Evolutionary conservation across 768 basidiomycete species (phyloP), one percentile per base, ranked within the genome.

Genomic region (Mycena crocata): DNA sequence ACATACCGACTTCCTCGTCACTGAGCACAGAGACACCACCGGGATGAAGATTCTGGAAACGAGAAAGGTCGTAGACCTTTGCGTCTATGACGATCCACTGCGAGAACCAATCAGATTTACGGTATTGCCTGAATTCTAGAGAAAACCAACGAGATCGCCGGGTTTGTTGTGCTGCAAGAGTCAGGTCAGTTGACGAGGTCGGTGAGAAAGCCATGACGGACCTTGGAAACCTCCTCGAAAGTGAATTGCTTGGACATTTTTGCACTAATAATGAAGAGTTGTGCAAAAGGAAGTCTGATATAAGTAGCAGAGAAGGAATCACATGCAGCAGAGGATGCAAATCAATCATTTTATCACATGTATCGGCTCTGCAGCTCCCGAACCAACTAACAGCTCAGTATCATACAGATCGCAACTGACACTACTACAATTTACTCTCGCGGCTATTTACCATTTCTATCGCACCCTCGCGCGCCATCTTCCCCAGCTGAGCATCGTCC

Each of bases 1-100:
- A n/a, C n/a, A n/a, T 65, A 88, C 92, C 90, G 48, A 95, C 86
- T 70, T 93, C 93, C 9, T 84, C 79, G 73, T 93, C 90, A 28
- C 89, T 77, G 26, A 98, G 84, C 13, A 94, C 94, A 3, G 87
- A 84, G 0, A 85, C 75, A 28, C 95, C 94, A 62, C 95, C 95
- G 1, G 94, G 95, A 73, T 98, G 95, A 52, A 96, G 80, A 51
- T 83, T 84, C 71, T 86, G 86, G 82, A 98, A 96, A 71, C 84
- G 88, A 23, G 90, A 87, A 23, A 96, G 78, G 78, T 96, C 90
- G 77, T 90, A 95, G 34, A 95, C 94, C 73, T 90, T 92, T 31
- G 89, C 84, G 75, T 97, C 94, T 68, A 95, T 87, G 68, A 95
- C 86, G 49, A 95, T 80, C 93, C 93, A 95, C 90, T 93, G 63